Conservation (phyloP, 805 yeast genomes). For the Sungouiozyma intestinalis region DNA sequence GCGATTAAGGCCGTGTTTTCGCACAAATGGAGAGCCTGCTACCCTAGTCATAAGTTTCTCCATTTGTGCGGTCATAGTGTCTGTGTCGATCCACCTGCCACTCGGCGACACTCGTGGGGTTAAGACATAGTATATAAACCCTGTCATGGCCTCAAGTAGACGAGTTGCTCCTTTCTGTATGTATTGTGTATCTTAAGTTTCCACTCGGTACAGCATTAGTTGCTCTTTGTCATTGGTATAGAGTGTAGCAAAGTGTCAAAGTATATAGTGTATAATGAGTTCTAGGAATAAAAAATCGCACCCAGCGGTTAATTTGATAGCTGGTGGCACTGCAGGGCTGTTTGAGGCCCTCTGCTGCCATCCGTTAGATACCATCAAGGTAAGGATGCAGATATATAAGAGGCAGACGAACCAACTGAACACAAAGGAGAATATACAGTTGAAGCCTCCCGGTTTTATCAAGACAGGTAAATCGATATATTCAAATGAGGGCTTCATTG, state of each 20-base stretch:
- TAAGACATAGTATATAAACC: too few species aligned
- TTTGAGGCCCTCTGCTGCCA: slow-evolving; percentile 97
- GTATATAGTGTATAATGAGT: neutral
- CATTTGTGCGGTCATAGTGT: too few species aligned
- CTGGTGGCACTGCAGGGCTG: slow-evolving; percentile 96
- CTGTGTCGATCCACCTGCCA: too few species aligned
- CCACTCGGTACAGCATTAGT: too few species aligned
- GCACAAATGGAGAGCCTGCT: too few species aligned
- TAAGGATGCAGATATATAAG: slow-evolving; percentile 86
- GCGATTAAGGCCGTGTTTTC: too few species aligned
- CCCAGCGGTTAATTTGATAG: slow-evolving; percentile 58
- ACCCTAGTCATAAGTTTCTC: too few species aligned
- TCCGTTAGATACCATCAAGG: slow-evolving; percentile 96
- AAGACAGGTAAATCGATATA: slow-evolving; percentile 73
- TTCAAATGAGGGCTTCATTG: slow-evolving; percentile 68
- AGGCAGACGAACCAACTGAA: slow-evolving; percentile 41
- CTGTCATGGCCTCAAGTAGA: too few species aligned
- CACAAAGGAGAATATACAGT: slow-evolving; percentile 10
- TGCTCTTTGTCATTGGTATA: too few species aligned
- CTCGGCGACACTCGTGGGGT: too few species aligned
- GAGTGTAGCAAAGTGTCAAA: neutral
- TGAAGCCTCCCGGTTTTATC: slow-evolving; percentile 76
- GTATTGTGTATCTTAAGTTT: too few species aligned
- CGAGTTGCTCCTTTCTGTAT: too few species aligned
- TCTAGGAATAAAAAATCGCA: slow-evolving; percentile 25